Conservation (phyloP, 768 basidiomycete genomes). For the Amyloporia xantha region DNA sequence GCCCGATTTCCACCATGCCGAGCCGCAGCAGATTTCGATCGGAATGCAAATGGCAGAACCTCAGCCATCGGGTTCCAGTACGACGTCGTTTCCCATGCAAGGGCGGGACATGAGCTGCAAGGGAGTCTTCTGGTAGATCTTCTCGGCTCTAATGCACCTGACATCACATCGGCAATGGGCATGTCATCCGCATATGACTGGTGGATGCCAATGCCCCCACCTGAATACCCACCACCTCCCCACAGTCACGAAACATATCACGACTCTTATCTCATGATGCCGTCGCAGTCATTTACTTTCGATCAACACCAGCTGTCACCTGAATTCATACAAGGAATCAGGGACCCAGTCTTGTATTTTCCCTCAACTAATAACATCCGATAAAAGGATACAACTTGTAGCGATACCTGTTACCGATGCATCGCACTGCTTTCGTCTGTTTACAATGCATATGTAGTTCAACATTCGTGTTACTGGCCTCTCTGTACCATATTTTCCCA, state of each 20-base stretch:
- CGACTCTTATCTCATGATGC: conserved; percentile 6
- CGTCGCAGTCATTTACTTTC: conserved; percentile 21
- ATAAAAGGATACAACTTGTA: neutral
- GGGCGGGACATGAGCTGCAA: neutral
- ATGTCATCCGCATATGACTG: conserved; percentile 1
- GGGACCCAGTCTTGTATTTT: conserved; percentile 15
- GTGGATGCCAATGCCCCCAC: neutral
- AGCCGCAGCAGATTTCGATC: too few species aligned
- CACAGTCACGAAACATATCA: too few species aligned
- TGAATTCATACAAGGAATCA: conserved; percentile 19
- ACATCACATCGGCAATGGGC: neutral
- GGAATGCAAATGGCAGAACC: too few species aligned
- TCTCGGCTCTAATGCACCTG: neutral
- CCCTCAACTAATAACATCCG: conserved; percentile 7
- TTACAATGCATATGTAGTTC: too few species aligned
- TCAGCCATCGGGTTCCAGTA: too few species aligned
- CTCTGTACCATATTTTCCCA: too few species aligned
- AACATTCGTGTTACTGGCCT: too few species aligned
- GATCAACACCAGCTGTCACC: conserved; percentile 16
- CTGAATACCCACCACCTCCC: neutral
- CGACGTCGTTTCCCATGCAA: neutral
- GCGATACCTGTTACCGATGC: too few species aligned
- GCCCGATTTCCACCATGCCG: too few species aligned
- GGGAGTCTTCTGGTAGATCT: neutral
- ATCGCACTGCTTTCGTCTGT: neutral